A percentile compares a stretch with the other conserved stretches of the same genome.
These are phyloP conservation scores for Flaveria brownii DNA, from an alignment of 129 eudicot genomes.

Conservation along the genomic window DNA sequence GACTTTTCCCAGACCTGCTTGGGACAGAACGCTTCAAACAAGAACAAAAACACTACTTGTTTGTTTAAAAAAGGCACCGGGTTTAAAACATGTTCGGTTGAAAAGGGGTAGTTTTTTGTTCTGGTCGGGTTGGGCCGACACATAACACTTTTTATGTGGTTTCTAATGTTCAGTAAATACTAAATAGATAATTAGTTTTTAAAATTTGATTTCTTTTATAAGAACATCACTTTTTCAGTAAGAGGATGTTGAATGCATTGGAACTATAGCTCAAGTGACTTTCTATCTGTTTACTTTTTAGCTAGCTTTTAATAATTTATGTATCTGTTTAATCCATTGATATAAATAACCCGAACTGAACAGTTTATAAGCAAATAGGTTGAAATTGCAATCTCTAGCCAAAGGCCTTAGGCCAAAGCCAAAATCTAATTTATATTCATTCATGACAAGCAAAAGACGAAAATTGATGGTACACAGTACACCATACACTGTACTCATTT, in stretches of 20 bases:
- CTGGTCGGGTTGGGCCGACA: neutral
- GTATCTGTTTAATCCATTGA: neutral
- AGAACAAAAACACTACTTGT: neutral
- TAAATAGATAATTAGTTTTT: no score
- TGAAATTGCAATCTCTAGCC: neutral
- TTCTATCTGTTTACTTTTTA: neutral
- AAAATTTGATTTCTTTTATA: neutral
- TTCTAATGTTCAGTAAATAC: neutral
- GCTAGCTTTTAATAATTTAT: neutral
- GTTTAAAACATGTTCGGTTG: neutral
- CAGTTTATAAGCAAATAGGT: neutral
- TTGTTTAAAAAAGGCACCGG: neutral
- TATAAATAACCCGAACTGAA: neutral
- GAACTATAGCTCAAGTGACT: neutral
- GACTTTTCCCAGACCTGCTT: neutral
- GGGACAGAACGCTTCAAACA: neutral
- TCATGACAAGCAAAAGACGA: neutral
- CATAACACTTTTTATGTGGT: neutral
- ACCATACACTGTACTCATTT: neutral
- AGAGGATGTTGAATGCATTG: neutral
- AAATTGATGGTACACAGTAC: neutral
- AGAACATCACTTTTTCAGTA: neutral
- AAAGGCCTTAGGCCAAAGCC: neutral
- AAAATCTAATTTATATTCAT: neutral
- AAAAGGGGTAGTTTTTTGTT: neutral